Base-by-base conservation (phyloP, 352 stramenopile genomes). In the Pythium aquatile region DNA sequence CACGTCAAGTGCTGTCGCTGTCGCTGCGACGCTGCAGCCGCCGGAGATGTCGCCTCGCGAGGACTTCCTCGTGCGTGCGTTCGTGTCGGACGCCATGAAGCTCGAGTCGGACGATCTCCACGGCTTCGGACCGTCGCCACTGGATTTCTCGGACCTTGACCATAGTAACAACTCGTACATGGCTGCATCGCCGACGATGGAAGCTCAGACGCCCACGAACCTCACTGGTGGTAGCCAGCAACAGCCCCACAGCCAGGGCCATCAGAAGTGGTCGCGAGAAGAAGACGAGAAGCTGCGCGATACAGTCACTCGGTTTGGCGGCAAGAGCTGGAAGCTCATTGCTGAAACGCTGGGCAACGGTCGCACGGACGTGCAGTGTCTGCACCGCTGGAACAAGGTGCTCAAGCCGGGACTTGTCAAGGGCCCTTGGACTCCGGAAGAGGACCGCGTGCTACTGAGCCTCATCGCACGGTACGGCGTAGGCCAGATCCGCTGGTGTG, bases 351-450 rank as follows among this genome's bases (percentile, higher is more conserved):
- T 98, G 29, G 87, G 90, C 20, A 90, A 93, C 56, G 87, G 84
- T 3, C 85, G 88, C 58, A 97, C 93, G 1, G 93, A 98, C 67
- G 90, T 97, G 61, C 94, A 98, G 72, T 98, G 91, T 67, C 77
- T 99, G 46, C 96, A 99, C 66, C 90, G 97, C n/a, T 99, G 96
- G 96, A 97, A 99, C 70, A 96, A 96, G 63, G 86, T 96, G 53
- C 83, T 96, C 42, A 96, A 96, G 63, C 88, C 88, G 0, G 87
- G 87, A 17, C 64, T 95, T 39, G 87, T 96, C 28, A 97, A 97
- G 52, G 90, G 90, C 3, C 87, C 89, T 0, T 97, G 90, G 90
- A 97, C 85, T 28, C 79, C 86, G 3, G 88, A 95, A 46, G 90
- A 97, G 63, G 90, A 97, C 71, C 73, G 83, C 24, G 74, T 94